Evolutionary conservation across 768 basidiomycete species (phyloP).

Genomic region (Suillus americanus): DNA sequence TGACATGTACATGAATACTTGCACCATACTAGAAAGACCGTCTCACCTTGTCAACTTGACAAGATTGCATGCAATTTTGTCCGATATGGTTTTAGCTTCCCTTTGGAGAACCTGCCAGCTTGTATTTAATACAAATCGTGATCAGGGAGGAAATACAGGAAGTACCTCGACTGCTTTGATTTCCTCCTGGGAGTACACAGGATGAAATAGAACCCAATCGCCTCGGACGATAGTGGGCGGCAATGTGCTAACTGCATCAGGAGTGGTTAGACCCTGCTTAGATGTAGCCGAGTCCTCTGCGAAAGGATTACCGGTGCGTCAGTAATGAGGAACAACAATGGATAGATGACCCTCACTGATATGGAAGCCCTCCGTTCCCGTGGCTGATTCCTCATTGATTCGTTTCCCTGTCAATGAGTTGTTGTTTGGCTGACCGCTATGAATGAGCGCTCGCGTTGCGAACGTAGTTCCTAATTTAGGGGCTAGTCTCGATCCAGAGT

Average conservation of each 20-base stretch:
- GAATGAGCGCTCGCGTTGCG: constrained; percentile 17
- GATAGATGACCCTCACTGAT: constrained; percentile 22
- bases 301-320: constrained; percentile 4
- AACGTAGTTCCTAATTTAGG: constrained; percentile 8
- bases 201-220: constrained; percentile 93
- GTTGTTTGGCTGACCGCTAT: constrained; percentile 23
- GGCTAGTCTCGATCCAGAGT: constrained; percentile 9
- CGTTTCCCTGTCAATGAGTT: constrained; percentile 24
- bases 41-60: constrained; percentile 54
- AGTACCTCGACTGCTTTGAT: constrained; percentile 69
- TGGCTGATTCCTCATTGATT: constrained; percentile 20
- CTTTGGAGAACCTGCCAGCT: constrained; percentile 63
- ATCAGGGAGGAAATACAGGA: constrained; percentile 6
- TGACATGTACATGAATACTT: constrained; percentile 18
- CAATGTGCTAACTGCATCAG: constrained; percentile 51
- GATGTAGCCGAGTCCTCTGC: constrained; percentile 26
- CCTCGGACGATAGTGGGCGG: constrained; percentile 55
- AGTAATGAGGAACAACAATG: not conserved
- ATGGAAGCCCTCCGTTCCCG: constrained; percentile 38
- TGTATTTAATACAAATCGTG: constrained; percentile 8
- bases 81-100: constrained; percentile 61
- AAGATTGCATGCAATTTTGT: constrained; percentile 69
- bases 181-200: constrained; percentile 81
- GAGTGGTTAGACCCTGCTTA: constrained; percentile 17
- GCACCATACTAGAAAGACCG: constrained; percentile 8